Percentiles rank a stretch among this genome's conserved stretches.
phyloP scores from a whole-genome alignment of 768 basidiomycete genomes.

The Lyophyllum decastes region DNA sequence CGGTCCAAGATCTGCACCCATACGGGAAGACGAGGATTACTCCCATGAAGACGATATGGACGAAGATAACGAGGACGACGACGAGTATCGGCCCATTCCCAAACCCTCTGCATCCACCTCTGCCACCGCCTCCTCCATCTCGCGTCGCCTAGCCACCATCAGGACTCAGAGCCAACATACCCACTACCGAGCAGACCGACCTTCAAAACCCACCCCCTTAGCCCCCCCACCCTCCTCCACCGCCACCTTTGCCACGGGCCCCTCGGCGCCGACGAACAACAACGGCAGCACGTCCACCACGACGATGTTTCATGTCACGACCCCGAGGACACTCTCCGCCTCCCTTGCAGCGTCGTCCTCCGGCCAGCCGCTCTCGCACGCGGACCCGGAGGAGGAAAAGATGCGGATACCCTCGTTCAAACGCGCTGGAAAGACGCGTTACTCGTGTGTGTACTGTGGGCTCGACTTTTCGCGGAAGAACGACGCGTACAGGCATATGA shows the following conservation, averaged over 20 bases:
- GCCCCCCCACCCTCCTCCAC: not conserved
- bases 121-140: not conserved
- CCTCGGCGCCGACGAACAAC: slow-evolving; percentile 4
- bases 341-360: slow-evolving; percentile 4
- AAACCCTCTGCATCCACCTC: not conserved
- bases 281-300: slow-evolving; percentile 11
- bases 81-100: not conserved
- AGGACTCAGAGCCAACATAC: not conserved
- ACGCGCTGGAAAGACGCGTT: slow-evolving; percentile 15
- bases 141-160: too few species aligned
- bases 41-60: not conserved
- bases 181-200: not conserved
- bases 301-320: slow-evolving; percentile 11
- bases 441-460: slow-evolving; percentile 11
- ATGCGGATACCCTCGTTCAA: slow-evolving; percentile 17
- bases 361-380: not conserved
- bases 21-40: not conserved
- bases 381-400: slow-evolving; percentile 4
- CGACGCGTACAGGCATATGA: slow-evolving; percentile 19
- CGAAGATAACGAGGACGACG: slow-evolving; percentile 4
- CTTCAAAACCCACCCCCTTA: not conserved
- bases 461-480: slow-evolving; percentile 16
- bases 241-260: slow-evolving; percentile 4
- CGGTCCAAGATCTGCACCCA: not conserved
- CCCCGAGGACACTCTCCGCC: slow-evolving; percentile 5